These are phyloP conservation scores for Saccharomyces hybrid DNA, from an alignment of 1,139 yeast genomes.

Conservation along the genomic window DNA sequence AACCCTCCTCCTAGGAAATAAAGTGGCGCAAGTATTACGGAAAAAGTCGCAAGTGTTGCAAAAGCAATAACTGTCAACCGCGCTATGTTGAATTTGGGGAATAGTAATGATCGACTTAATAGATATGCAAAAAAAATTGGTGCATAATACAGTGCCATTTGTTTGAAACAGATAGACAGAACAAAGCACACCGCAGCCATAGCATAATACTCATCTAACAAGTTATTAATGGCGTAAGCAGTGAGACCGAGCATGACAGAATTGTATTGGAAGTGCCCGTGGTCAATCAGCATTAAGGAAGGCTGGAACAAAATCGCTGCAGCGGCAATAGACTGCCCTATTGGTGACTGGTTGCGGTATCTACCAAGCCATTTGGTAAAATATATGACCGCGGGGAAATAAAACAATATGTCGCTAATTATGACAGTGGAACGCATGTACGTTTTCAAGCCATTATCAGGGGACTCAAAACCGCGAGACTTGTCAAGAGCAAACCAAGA, in stretches of 20 bases:
- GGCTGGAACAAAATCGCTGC: constrained; percentile 78
- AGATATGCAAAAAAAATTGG: constrained; percentile 75
- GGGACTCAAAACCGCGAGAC: constrained; percentile 70
- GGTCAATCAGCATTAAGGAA: constrained; percentile 75
- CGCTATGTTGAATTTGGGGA: constrained; percentile 36
- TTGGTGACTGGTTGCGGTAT: constrained; percentile 42
- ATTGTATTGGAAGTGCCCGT: constrained; percentile 95
- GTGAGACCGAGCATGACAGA: constrained; percentile 89
- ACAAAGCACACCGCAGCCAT: constrained; percentile 78
- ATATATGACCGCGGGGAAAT: constrained; percentile 73
- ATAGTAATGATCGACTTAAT: constrained; percentile 32
- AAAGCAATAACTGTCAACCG: constrained; percentile 55
- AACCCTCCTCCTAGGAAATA: constrained; percentile 36
- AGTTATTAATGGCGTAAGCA: constrained; percentile 56
- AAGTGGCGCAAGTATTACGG: constrained; percentile 55
- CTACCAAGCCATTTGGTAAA: constrained; percentile 63
- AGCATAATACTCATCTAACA: constrained; percentile 55
- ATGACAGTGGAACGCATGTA: constrained; percentile 80
- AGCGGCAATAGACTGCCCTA: constrained; percentile 70
- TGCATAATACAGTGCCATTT: constrained; percentile 91
- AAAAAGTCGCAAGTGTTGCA: constrained; percentile 53
- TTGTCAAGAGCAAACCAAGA: constrained; percentile 67
- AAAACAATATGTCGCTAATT: constrained; percentile 63
- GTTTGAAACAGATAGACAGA: constrained; percentile 75
- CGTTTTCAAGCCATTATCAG: constrained; percentile 49